Base-by-base conservation (phyloP, 345 rosid species). In the Gossypium arboreum region DNA sequence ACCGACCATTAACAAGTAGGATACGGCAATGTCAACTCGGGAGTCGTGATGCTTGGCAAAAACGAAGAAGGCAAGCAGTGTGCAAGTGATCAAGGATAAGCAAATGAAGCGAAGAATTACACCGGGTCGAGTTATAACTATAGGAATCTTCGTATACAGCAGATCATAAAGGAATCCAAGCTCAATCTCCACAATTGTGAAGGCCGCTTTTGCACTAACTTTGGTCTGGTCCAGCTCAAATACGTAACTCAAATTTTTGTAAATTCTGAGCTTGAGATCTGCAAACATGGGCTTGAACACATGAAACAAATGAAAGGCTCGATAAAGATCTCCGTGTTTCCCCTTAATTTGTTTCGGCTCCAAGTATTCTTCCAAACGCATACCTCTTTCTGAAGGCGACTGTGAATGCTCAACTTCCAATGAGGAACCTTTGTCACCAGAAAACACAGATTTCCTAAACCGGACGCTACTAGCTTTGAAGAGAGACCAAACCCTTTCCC, bases 141-240 rank as follows among this genome's bases (percentile, higher is more conserved):
- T 9, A 11, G 68, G 52, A 17, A 44, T 60, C 78, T 84, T 84
- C 0, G 84, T 77, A 15, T 60, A 75, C 12, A 75, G 60, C 27
- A 60, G 0, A 48, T 79, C 81, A 12, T 73, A 69, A 2, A 68
- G 16, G 45, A 79, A 74, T 2, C 73, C 64, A 3, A 79, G 78
- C 24, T 79, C 75, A 22, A 50, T 47, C 55, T 69, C 65, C 2
- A 79, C 66, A 12, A 74, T 15, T 43, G 22, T 69, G 64, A 74
- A 79, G 25, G 81, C 78, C 47, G 63, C 68, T 39, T 13, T 45
- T 13, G 52, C 41, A 7, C 0, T 0, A 50, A 52, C 54, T 2
- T 7, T 18, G 7, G 0, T 4, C 41, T 34, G 41, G 41, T 34
- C 48, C 0, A 81, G 51, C 2, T 67, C 54, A 64, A 16, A 29